These are phyloP conservation scores for Helicostylum pulchrum DNA, from an alignment of 192 early-diverging fungal species.

Conservation along the genomic window DNA sequence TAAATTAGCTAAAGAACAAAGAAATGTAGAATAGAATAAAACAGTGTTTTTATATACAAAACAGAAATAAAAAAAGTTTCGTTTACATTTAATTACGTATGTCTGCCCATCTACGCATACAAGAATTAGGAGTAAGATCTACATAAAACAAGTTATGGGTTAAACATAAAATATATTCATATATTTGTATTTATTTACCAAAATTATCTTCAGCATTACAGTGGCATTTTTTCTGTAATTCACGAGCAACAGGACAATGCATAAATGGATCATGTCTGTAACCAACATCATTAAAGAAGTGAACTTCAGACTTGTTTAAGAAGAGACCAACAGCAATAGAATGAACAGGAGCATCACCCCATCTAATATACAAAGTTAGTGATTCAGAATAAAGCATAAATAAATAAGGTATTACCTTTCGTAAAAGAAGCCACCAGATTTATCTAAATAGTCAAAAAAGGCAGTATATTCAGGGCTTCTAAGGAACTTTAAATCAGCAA, in stretches of 20 bases:
- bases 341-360: conserved; percentile 78
- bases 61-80: not conserved
- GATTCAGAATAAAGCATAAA: conserved; percentile 53
- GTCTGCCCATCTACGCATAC: conserved; percentile 12
- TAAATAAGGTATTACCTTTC: conserved; percentile 38
- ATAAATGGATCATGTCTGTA: conserved; percentile 65
- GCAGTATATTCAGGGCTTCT: conserved; percentile 61
- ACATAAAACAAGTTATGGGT: not conserved
- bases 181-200: conserved; percentile 33
- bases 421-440: conserved; percentile 84
- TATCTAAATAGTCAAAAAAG: conserved; percentile 67
- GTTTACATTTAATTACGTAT: conserved; percentile 5
- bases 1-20: not conserved
- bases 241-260: conserved; percentile 65
- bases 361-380: conserved; percentile 45
- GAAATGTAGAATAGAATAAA: too few relatives aligned
- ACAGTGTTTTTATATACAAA: too few relatives aligned
- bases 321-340: conserved; percentile 64
- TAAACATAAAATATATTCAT: not conserved
- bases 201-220: conserved; percentile 51
- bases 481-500: conserved; percentile 70
- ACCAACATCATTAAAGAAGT: conserved; percentile 75
- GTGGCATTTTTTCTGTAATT: conserved; percentile 46
- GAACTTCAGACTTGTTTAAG: conserved; percentile 62
- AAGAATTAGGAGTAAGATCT: conserved; percentile 12